Evolutionary conservation across 192 early-diverging fungal genomes (phyloP).

Genomic region (Powellomyces hirtus): DNA sequence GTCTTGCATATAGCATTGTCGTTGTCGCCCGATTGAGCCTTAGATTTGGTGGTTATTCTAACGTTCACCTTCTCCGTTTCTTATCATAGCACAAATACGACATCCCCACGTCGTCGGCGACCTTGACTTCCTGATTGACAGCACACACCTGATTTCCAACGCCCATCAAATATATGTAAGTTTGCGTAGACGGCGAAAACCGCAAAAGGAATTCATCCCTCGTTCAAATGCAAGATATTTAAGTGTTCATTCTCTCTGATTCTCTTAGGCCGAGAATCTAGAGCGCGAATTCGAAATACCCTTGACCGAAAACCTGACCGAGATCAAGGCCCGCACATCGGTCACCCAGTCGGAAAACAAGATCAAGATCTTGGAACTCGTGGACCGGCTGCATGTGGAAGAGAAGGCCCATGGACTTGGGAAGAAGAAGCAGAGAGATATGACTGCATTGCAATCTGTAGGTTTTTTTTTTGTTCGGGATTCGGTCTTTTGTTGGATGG

Average conservation of each 20-base stretch:
- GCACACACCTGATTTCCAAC: constrained; percentile 50
- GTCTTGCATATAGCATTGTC: neutral
- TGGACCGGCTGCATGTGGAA: constrained; percentile 41
- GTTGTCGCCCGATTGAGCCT: too few species aligned
- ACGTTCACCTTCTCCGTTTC: too few species aligned
- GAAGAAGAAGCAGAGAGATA: constrained; percentile 52
- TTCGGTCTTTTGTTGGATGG: neutral
- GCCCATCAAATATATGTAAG: constrained; percentile 51
- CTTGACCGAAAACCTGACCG: constrained; percentile 30
- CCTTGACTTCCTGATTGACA: constrained; percentile 57
- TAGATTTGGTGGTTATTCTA: too few species aligned
- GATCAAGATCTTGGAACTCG: constrained; percentile 38
- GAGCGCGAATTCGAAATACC: constrained; percentile 50
- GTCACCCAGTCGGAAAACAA: constrained; percentile 42
- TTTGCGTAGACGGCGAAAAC: too few species aligned
- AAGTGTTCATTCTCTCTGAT: neutral
- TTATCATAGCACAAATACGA: constrained; percentile 28
- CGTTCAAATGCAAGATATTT: neutral
- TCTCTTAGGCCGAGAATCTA: constrained; percentile 36
- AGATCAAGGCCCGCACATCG: constrained; percentile 27
- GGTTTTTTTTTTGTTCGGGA: too few species aligned
- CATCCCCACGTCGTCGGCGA: constrained; percentile 39
- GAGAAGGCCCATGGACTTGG: constrained; percentile 45
- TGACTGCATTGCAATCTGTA: constrained; percentile 46
- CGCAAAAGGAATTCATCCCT: too few species aligned